Base-by-base conservation (phyloP, 2,329 filamentous ascomycete species). In the Sordariomycetes sp. region DNA sequence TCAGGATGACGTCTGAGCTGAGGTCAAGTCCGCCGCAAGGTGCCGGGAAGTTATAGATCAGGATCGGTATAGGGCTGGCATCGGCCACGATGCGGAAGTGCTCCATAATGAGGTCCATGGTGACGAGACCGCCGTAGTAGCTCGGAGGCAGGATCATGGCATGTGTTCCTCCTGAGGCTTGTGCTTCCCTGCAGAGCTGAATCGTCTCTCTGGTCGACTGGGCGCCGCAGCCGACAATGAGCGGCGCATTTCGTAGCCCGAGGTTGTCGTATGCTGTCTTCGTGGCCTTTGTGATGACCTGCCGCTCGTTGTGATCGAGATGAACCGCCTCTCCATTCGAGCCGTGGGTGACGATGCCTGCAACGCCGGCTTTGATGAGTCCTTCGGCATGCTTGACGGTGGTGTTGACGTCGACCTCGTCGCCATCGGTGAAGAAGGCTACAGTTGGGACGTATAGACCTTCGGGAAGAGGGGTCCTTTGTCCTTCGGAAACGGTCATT, bases 291-390 rank as follows among this genome's bases (percentile, higher is more conserved):
- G 74, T 82, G 42, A 85, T 65, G 34, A 67, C 58, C 33, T 71
- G 68, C 32, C 80, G 70, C 54, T 86, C 80, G n/a, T 70, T 64
- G 42, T 72, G 73, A 34, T 72, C 71, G 8, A 85, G 64, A 48
- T 85, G 79, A 3, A 81, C 78, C 1, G 81, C 81, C 58, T 86
- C 82, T 46, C 80, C 82, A 49, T 85, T 86, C 46, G 76, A 82
- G 25, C 80, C 79, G 52, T 83, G 79, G 4, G 75, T 76, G 15
- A 82, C 73, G 33, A 86, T 63, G 28, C 80, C 80, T 14, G 77
- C 68, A 27, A 85, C 68, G 23, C 79, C 79, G 16, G 76, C 68
- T 36, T 70, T 55, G 30, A 73, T 76, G 4, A 85, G 68, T 33
- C 75, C 70, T 16, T 72, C 59, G 19, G 75, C 75, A 39, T 71